These are phyloP conservation scores for Alternaria atra DNA, from an alignment of 2,329 filamentous ascomycete species.

Conservation along the genomic window DNA sequence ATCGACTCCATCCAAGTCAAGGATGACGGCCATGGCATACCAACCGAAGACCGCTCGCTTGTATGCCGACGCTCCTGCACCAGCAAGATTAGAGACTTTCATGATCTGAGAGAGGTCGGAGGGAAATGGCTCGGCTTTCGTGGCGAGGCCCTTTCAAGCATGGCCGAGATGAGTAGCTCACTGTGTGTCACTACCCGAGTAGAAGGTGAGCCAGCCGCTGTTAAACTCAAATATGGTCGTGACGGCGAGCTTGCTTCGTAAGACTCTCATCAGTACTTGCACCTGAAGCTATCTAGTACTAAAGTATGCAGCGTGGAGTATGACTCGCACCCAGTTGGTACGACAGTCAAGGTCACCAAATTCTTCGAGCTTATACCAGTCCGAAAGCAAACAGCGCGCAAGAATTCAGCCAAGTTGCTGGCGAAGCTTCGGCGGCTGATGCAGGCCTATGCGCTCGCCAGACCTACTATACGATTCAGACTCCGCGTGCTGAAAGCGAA, in stretches of 20 bases:
- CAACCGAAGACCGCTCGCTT: conserved; percentile 66
- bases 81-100: conserved; percentile 74
- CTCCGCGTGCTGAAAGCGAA: conserved; percentile 67
- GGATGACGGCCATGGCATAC: conserved; percentile 75
- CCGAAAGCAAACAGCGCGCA: conserved; percentile 66
- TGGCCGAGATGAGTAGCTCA: conserved; percentile 65
- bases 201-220: conserved; percentile 67
- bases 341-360: conserved; percentile 68
- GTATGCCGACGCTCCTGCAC: conserved; percentile 75
- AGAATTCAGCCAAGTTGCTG: conserved; percentile 66
- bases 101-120: conserved; percentile 67
- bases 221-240: conserved; percentile 60
- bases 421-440: conserved; percentile 68
- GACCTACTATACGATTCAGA: conserved; percentile 68
- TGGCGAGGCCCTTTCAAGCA: conserved; percentile 75
- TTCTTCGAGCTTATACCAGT: conserved; percentile 71
- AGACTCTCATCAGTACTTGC: conserved; percentile 3
- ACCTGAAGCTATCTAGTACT: background rate
- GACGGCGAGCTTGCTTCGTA: conserved; percentile 60
- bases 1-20: conserved; percentile 73
- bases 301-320: conserved; percentile 34
- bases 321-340: conserved; percentile 70
- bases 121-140: conserved; percentile 76
- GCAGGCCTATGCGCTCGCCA: conserved; percentile 71
- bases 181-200: conserved; percentile 71